A percentile compares a stretch with the other conserved stretches of the same genome.
Evolutionary conservation across 345 rosid genomes (phyloP).

Genomic region (Lumnitzera racemosa): DNA sequence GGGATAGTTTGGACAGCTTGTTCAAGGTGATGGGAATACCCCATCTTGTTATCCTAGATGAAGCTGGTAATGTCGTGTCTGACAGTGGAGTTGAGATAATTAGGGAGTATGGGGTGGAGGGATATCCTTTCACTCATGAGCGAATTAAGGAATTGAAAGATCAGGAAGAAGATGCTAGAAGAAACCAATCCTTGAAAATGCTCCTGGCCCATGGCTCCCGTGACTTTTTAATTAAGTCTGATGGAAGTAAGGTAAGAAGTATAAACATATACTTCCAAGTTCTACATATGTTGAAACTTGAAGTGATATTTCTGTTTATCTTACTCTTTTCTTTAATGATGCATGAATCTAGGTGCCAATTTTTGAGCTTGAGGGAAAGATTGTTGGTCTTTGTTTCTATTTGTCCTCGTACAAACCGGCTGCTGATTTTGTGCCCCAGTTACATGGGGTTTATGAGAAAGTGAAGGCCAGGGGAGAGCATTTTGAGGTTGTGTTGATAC

Average conservation of each 20-base stretch:
- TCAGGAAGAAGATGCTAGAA: slow-evolving; percentile 47
- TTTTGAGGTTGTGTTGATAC: slow-evolving; percentile 26
- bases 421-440: slow-evolving; percentile 19
- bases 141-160: slow-evolving; percentile 56
- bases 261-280: neutral
- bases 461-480: slow-evolving; percentile 24
- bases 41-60: slow-evolving; percentile 58
- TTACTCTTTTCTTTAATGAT: neutral
- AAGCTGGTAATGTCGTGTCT: slow-evolving; percentile 39
- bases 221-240: slow-evolving; percentile 46
- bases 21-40: slow-evolving; percentile 71
- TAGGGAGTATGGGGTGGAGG: slow-evolving; percentile 55
- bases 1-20: slow-evolving; percentile 33
- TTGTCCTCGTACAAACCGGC: slow-evolving; percentile 13
- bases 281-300: neutral
- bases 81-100: slow-evolving; percentile 44
- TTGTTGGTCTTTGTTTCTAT: slow-evolving; percentile 21
- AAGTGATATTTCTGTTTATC: neutral
- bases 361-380: slow-evolving; percentile 34
- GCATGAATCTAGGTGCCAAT: slow-evolving; percentile 18
- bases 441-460: slow-evolving; percentile 18
- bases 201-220: slow-evolving; percentile 44
- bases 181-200: slow-evolving; percentile 49
- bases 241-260: slow-evolving; percentile 10
- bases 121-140: slow-evolving; percentile 56